These are phyloP conservation scores for Naegleria fowleri DNA, from an alignment of 208 protist species.

Conservation along the genomic window DNA sequence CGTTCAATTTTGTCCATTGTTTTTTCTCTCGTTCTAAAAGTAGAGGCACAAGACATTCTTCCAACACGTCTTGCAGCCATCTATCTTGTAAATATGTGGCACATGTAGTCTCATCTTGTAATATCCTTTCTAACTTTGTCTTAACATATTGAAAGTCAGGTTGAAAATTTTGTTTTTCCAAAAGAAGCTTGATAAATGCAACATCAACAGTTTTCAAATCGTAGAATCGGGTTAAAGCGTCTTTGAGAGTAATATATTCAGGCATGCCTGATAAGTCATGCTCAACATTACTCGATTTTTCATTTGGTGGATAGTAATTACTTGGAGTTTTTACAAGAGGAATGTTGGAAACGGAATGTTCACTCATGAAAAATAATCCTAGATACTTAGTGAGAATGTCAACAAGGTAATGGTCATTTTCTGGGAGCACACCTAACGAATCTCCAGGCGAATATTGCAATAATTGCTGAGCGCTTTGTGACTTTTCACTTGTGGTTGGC, in stretches of 20 bases:
- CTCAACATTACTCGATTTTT: background rate
- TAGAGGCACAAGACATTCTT: background rate
- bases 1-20: background rate
- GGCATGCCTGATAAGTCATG: background rate
- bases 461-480: too few relatives aligned
- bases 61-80: background rate
- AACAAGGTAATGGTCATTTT: background rate
- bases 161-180: background rate
- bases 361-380: background rate
- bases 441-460: background rate
- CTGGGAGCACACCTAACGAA: background rate
- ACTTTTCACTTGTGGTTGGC: background rate
- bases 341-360: background rate
- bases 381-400: background rate
- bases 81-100: background rate
- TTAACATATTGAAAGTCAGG: background rate
- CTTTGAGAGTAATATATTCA: background rate
- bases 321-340: background rate
- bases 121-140: background rate
- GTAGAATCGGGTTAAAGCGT: background rate
- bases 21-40: background rate
- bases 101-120: background rate
- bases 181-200: background rate
- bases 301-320: background rate
- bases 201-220: background rate